Percentiles rank a stretch among this genome's conserved stretches.
These are phyloP conservation scores for Diutina pseudorugosa DNA, from an alignment of 1,139 yeast genomes.

Conservation along the genomic window DNA sequence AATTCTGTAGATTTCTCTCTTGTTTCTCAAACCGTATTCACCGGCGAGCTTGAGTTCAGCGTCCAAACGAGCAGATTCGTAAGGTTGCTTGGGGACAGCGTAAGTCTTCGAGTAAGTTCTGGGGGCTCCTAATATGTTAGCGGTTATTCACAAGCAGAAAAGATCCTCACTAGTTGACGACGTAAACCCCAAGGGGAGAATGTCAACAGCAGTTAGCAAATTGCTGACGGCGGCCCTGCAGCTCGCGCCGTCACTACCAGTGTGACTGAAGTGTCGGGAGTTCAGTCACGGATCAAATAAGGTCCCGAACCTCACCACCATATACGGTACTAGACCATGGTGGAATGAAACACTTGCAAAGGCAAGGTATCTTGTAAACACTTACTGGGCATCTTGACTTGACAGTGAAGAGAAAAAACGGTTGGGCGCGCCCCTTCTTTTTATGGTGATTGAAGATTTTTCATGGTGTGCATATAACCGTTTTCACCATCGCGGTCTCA, in stretches of 20 bases:
- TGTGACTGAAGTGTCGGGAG: slow-evolving; percentile 82
- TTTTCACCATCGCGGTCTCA: background rate
- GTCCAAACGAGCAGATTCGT: slow-evolving; percentile 98
- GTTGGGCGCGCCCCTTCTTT: background rate
- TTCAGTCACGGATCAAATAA: slow-evolving; percentile 29
- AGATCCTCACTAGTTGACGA: slow-evolving; percentile 5
- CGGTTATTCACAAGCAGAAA: slow-evolving; percentile 5
- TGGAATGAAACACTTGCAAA: background rate
- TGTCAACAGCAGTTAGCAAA: background rate
- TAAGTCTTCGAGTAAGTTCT: slow-evolving; percentile 98
- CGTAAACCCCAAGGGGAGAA: background rate
- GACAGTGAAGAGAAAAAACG: background rate
- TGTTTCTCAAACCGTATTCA: slow-evolving; percentile 99
- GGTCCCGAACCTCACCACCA: slow-evolving; percentile 3
- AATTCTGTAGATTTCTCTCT: slow-evolving; percentile 98
- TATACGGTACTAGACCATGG: background rate
- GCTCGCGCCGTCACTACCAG: slow-evolving; percentile 4
- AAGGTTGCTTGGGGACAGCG: slow-evolving; percentile 98
- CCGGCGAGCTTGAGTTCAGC: slow-evolving; percentile 99
- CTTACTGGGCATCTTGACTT: slow-evolving; percentile 4
- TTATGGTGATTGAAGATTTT: background rate
- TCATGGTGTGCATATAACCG: background rate
- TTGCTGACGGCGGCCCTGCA: slow-evolving; percentile 3
- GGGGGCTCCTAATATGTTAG: slow-evolving; percentile 69
- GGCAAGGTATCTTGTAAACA: background rate